Evolutionary conservation across 75 land plant genomes (phyloP), one percentile per base, ranked within the genome.

Genomic region (Chamaecyparis obtusa): DNA sequence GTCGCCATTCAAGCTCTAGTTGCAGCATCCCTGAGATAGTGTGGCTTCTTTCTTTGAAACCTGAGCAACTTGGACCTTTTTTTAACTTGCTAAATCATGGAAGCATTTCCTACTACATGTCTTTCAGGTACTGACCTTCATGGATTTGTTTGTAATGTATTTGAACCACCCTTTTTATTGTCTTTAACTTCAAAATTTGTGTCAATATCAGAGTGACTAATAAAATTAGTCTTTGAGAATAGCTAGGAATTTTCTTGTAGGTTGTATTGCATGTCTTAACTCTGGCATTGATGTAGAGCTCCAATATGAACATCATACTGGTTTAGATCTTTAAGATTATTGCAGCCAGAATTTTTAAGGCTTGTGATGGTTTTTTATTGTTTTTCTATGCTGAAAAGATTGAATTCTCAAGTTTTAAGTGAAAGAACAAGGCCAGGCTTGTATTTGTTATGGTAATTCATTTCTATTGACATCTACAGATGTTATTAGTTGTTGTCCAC

Each of bases 121-220:
- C 83, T 81, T 44, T 46, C 51, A 81, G 83, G 83, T 46, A 81
- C 83, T 46, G 83, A 81, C 83, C 83, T 81, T 51, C 16, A 44
- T 81, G 76, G 16, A 74, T 49, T 81, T 81, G 83, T 81, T 81
- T 81, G 83, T 81, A 44, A 81, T 46, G 46, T 44, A 81, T 81
- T 81, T 46, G 49, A n/a, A 81, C 16, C 32, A 43, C 17, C 83
- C 27, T 46, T 81, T 36, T 37, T 41, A 78, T 78, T 44, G 9
- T 64, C 69, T 64, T 51, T 64, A 64, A 64, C 44, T 78, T 41
- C 8, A 41, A 78, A 13, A 41, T 39, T 21, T 41, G 3, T 78
- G 19, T 41, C 44, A 78, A 78, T 78, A 19, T 39, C 46, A 78
- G 43, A 78, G 44, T 39, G 27, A 37, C 27, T 33, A 43, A 78